phyloP scores from a whole-genome alignment of 768 basidiomycete genomes.

The Dacryopinax primogenitus region DNA sequence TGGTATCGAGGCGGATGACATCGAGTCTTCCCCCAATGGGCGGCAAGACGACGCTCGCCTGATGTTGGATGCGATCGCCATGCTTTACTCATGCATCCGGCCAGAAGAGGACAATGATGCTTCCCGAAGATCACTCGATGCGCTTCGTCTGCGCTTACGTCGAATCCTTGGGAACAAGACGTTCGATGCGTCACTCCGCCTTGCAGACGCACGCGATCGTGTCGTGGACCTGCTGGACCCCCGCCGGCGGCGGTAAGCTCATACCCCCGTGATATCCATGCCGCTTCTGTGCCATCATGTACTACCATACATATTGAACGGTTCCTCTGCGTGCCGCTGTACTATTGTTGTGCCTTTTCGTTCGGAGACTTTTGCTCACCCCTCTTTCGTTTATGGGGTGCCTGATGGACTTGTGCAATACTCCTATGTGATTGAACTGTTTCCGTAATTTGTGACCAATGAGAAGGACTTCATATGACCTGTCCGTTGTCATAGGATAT shows the following conservation, averaged over 20 bases:
- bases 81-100: not conserved
- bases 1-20: not conserved
- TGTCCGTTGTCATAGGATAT: too few relatives aligned
- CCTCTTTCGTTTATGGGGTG: too few relatives aligned
- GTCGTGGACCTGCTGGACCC: slow-evolving; percentile 1
- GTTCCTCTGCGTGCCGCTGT: slow-evolving; percentile 6
- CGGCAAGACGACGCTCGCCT: not conserved
- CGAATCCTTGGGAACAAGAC: not conserved
- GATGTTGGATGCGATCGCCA: not conserved
- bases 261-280: not conserved
- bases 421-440: too few relatives aligned
- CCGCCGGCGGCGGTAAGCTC: not conserved
- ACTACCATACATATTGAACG: not conserved
- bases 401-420: too few relatives aligned
- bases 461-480: too few relatives aligned
- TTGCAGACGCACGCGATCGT: not conserved
- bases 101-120: not conserved
- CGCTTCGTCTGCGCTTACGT: not conserved
- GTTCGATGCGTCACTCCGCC: not conserved
- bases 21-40: not conserved
- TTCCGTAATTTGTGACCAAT: too few relatives aligned
- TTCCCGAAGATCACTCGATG: not conserved
- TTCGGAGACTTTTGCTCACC: too few relatives aligned
- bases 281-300: not conserved
- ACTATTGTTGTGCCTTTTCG: too few relatives aligned